Conservation (phyloP, 805 yeast species). For the Kazachstania africana region DNA sequence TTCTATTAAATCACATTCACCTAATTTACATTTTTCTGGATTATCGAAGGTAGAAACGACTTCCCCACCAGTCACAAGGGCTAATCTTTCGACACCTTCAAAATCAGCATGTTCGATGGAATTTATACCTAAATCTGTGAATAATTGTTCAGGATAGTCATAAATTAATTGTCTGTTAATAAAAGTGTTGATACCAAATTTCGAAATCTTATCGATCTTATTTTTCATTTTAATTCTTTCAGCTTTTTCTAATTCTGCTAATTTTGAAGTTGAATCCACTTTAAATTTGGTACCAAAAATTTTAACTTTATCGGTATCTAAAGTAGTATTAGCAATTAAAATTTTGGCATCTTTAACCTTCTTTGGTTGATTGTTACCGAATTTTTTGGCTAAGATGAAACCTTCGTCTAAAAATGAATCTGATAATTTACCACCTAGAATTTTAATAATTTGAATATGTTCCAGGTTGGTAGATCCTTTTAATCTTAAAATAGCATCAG, state of each 20-base stretch:
- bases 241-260: slow-evolving; percentile 89
- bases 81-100: slow-evolving; percentile 93
- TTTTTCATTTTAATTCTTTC: slow-evolving; percentile 87
- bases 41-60: slow-evolving; percentile 92
- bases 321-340: slow-evolving; percentile 86
- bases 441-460: slow-evolving; percentile 87
- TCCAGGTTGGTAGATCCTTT: slow-evolving; percentile 81
- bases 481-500: slow-evolving; percentile 82
- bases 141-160: slow-evolving; percentile 95
- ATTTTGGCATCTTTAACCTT: slow-evolving; percentile 71
- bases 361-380: slow-evolving; percentile 92
- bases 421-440: slow-evolving; percentile 80
- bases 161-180: slow-evolving; percentile 94
- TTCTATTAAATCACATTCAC: slow-evolving; percentile 81
- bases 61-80: slow-evolving; percentile 96
- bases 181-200: slow-evolving; percentile 78
- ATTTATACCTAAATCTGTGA: slow-evolving; percentile 76
- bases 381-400: slow-evolving; percentile 78
- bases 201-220: slow-evolving; percentile 81
- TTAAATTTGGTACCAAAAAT: slow-evolving; percentile 96
- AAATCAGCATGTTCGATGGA: slow-evolving; percentile 97
- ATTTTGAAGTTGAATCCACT: slow-evolving; percentile 87
- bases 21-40: slow-evolving; percentile 77
- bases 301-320: slow-evolving; percentile 96
- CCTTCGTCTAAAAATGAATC: slow-evolving; percentile 96